Evolutionary conservation across 192 early-diverging fungal species (phyloP).

Genomic region (Rhizoclosmatium globosum): DNA sequence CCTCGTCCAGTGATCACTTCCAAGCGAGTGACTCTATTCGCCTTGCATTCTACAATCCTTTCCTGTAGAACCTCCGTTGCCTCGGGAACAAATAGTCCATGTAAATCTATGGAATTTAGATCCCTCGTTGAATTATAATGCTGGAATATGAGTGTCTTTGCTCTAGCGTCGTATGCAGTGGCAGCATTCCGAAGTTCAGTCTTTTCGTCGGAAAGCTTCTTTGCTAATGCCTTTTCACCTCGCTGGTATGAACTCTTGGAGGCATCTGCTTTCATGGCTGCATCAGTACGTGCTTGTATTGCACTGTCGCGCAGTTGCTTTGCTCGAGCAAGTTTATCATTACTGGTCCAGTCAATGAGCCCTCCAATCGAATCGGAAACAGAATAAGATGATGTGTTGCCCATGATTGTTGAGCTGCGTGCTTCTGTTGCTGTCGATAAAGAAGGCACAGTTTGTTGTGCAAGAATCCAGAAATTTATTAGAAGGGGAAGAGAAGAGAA

Average conservation of each 20-base stretch:
- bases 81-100: constrained; percentile 74
- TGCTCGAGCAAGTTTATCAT: background rate
- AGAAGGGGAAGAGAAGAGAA: background rate
- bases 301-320: constrained; percentile 2
- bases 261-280: background rate
- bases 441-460: too few relatives aligned
- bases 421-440: too few relatives aligned
- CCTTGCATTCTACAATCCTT: constrained; percentile 59
- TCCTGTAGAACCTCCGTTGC: constrained; percentile 59
- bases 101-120: constrained; percentile 68
- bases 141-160: background rate
- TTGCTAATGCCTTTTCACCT: background rate
- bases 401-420: background rate
- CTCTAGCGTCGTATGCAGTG: background rate
- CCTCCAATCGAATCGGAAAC: background rate
- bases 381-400: background rate
- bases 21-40: constrained; percentile 44
- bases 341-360: constrained; percentile 10
- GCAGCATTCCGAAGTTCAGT: background rate
- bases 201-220: background rate
- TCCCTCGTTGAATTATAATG: constrained; percentile 47
- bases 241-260: background rate
- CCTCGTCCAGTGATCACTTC: constrained; percentile 75
- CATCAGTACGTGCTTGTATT: background rate
- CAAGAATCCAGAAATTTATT: background rate